Percentiles rank a stretch among this genome's conserved stretches.
Evolutionary conservation across 257 asterid species (phyloP).

Genomic region (Penstemon newberryi): DNA sequence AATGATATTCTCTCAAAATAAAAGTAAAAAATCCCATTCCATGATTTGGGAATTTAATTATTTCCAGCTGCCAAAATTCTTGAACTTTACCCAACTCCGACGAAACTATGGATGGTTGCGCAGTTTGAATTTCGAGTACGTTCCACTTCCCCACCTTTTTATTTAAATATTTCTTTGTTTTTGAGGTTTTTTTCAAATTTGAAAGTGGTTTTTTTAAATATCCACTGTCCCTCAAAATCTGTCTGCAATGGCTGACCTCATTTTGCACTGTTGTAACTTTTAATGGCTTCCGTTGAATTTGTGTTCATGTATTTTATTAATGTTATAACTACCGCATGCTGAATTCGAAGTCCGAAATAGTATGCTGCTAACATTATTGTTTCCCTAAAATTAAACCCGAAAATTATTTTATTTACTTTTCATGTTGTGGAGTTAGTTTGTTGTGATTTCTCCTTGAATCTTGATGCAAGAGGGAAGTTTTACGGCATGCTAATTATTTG

Average conservation of each 20-base stretch:
- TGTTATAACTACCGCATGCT: background rate
- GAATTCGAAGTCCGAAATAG: background rate
- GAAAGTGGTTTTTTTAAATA: background rate
- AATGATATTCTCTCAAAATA: no score
- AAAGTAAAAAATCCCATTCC: background rate
- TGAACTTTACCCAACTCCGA: background rate
- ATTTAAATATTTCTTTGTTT: background rate
- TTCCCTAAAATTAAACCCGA: background rate
- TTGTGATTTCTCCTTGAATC: background rate
- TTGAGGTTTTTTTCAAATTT: constrained; percentile 9
- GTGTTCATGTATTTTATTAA: background rate
- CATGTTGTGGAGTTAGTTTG: background rate
- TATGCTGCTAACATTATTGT: background rate
- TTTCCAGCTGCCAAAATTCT: background rate
- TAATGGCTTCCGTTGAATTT: constrained; percentile 21
- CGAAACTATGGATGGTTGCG: background rate
- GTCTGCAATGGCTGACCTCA: constrained; percentile 31
- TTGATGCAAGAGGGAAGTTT: background rate
- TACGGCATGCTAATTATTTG: background rate
- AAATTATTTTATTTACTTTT: background rate
- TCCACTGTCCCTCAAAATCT: no score
- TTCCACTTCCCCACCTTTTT: constrained; percentile 24
- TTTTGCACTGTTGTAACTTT: constrained; percentile 26
- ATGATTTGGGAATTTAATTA: background rate
- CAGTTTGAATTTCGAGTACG: constrained; percentile 22